These are phyloP conservation scores for Chlorella vulgaris DNA, from an alignment of 139 green algal species.

Conservation along the genomic window DNA sequence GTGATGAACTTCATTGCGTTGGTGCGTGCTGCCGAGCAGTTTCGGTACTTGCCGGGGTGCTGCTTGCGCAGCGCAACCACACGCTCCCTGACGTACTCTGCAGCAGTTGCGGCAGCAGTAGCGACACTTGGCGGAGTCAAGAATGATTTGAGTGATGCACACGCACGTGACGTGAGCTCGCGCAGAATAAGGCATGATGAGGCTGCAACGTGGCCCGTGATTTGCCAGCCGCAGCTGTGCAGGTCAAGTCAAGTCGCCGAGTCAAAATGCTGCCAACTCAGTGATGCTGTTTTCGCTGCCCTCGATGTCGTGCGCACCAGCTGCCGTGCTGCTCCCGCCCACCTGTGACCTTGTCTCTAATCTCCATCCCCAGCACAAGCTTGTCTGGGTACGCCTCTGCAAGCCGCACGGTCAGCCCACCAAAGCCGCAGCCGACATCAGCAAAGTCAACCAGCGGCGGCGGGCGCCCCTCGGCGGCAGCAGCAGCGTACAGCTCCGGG, in stretches of 20 bases:
- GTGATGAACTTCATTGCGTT: conserved; percentile 97
- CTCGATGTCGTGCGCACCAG: no score
- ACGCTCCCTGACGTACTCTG: conserved; percentile 91
- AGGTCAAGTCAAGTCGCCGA: neutral
- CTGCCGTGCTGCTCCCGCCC: no score
- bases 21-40: conserved; percentile 83
- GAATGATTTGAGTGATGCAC: neutral
- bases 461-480: neutral
- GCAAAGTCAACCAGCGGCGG: conserved; percentile 66
- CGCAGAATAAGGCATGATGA: no score
- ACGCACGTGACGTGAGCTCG: neutral
- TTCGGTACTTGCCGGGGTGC: conserved; percentile 66
- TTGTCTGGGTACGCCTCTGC: conserved; percentile 87
- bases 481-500: conserved; percentile 12
- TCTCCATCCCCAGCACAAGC: conserved; percentile 95
- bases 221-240: neutral
- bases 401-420: conserved; percentile 91
- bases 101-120: neutral
- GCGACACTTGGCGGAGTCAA: neutral
- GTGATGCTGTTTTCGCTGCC: no score
- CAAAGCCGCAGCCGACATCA: conserved; percentile 98
- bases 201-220: no score
- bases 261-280: no score
- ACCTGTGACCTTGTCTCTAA: conserved; percentile 89
- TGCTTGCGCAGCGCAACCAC: conserved; percentile 78